Evolutionary conservation across 2,329 filamentous ascomycete species (phyloP).

Genomic region (Ceratocystis eucalypticola): DNA sequence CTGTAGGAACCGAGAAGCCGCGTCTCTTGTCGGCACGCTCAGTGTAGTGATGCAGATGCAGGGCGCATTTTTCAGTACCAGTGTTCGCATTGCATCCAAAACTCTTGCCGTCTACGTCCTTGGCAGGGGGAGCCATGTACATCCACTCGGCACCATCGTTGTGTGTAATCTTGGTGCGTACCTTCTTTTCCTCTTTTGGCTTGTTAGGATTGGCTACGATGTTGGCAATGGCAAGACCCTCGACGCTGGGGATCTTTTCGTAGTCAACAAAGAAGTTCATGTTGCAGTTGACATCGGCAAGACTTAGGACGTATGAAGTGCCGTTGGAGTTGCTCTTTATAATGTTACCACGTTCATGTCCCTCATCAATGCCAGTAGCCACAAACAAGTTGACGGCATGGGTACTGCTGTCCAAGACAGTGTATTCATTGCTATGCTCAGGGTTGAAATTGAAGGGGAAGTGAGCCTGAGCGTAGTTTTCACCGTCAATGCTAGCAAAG

Average conservation of each 20-base stretch:
- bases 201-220: conserved; percentile 62
- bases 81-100: conserved; percentile 52
- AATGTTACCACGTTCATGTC: conserved; percentile 66
- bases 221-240: conserved; percentile 82
- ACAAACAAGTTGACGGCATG: conserved; percentile 93
- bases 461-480: conserved; percentile 64
- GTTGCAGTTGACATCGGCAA: conserved; percentile 71
- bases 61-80: conserved; percentile 56
- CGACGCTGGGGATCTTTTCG: conserved; percentile 84
- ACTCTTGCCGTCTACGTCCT: conserved; percentile 55
- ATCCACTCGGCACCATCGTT: conserved; percentile 89
- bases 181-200: conserved; percentile 55
- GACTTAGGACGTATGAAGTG: conserved; percentile 80
- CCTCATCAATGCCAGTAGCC: conserved; percentile 53
- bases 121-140: conserved; percentile 56
- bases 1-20: conserved; percentile 77
- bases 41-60: conserved; percentile 93
- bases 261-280: conserved; percentile 73
- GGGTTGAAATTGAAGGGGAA: conserved; percentile 80
- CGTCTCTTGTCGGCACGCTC: conserved; percentile 70
- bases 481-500: conserved; percentile 73
- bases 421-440: conserved; percentile 61
- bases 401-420: conserved; percentile 85
- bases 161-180: conserved; percentile 87
- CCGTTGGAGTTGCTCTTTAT: conserved; percentile 98